Conservation (phyloP, 371 early-diverging fungal genomes). For the Apophysomyces ossiformis region DNA sequence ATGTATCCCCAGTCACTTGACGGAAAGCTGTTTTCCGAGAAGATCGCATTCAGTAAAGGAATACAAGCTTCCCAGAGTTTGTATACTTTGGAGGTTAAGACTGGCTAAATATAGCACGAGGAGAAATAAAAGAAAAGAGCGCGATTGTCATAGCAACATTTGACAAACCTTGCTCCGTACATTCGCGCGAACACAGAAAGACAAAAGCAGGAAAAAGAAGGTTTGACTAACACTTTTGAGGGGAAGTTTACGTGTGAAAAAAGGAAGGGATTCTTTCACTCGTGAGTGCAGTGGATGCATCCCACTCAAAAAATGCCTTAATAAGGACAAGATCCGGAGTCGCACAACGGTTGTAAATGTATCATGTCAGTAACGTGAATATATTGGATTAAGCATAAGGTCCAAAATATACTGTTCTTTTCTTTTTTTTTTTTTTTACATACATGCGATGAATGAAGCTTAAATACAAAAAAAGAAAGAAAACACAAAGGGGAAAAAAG, state of each 20-base stretch:
- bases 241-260: background rate
- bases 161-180: background rate
- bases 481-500: background rate
- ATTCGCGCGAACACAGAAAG: background rate
- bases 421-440: background rate
- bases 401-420: background rate
- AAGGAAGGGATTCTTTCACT: background rate
- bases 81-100: too few species aligned
- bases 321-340: background rate
- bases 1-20: too few species aligned
- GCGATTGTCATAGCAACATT: too few species aligned
- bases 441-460: slow-evolving; percentile 7
- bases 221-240: background rate
- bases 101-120: too few species aligned
- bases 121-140: too few species aligned
- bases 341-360: background rate
- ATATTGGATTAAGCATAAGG: background rate
- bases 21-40: too few species aligned
- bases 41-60: too few species aligned
- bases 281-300: background rate
- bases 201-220: background rate
- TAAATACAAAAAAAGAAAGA: background rate
- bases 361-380: slow-evolving; percentile 1
- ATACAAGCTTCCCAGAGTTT: too few species aligned
- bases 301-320: background rate